These are phyloP conservation scores for Paraphysoderma sedebokerense DNA, from an alignment of 371 early-diverging fungal genomes.

Conservation along the genomic window DNA sequence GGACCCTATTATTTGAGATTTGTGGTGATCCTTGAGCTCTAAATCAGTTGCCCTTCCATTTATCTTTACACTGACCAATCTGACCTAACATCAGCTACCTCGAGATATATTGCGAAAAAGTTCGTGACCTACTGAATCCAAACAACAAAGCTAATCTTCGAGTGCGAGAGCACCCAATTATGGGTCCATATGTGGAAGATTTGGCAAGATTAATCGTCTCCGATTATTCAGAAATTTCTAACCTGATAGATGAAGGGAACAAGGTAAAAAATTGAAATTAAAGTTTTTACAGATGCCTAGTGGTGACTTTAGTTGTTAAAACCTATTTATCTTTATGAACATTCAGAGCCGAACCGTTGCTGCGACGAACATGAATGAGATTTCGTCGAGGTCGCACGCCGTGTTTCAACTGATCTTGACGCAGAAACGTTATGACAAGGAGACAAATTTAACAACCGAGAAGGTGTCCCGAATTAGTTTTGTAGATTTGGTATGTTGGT, in stretches of 20 bases:
- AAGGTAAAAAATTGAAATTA: slow-evolving; percentile 23
- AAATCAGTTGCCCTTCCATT: slow-evolving; percentile 1
- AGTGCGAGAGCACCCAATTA: slow-evolving; percentile 70
- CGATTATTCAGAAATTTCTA: slow-evolving; percentile 53
- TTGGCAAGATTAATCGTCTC: slow-evolving; percentile 63
- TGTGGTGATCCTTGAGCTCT: too few relatives aligned
- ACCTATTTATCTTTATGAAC: background rate
- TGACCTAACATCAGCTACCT: slow-evolving; percentile 68
- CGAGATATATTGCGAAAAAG: slow-evolving; percentile 73
- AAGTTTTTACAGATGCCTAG: background rate
- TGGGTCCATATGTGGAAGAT: slow-evolving; percentile 90
- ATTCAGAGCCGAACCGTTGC: slow-evolving; percentile 69
- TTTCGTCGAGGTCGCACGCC: slow-evolving; percentile 85
- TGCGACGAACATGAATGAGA: slow-evolving; percentile 91
- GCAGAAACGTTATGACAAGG: slow-evolving; percentile 35
- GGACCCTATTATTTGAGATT: too few relatives aligned
- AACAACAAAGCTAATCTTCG: slow-evolving; percentile 55
- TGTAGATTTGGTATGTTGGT: background rate
- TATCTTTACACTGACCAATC: slow-evolving; percentile 22
- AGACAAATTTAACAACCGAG: slow-evolving; percentile 50
- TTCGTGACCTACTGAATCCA: slow-evolving; percentile 76
- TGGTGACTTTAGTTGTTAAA: background rate
- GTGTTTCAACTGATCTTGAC: slow-evolving; percentile 76
- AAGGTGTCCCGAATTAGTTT: slow-evolving; percentile 56
- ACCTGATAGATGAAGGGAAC: slow-evolving; percentile 75